Evolutionary conservation across 108 stramenopile genomes (phyloP).

Genomic region (Cyclotella baltica): DNA sequence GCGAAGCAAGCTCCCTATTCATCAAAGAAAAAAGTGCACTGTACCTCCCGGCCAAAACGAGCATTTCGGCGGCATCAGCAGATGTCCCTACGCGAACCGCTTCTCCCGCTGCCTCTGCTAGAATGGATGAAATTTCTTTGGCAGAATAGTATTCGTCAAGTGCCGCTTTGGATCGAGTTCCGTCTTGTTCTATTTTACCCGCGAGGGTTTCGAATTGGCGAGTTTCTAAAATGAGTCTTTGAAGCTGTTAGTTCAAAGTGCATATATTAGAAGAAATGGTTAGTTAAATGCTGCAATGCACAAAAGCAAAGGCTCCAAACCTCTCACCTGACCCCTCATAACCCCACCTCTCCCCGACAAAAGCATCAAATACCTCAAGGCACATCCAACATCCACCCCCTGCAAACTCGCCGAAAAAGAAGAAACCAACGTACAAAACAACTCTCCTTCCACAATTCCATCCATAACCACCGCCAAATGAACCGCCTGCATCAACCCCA

Average conservation of each 20-base stretch:
- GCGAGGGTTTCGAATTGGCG: slow-evolving; percentile 54
- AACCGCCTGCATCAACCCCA: slow-evolving; percentile 77
- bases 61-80: slow-evolving; percentile 59
- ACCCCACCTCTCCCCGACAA: slow-evolving; percentile 32
- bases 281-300: neutral
- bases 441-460: slow-evolving; percentile 24
- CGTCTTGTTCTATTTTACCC: slow-evolving; percentile 51
- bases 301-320: neutral
- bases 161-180: slow-evolving; percentile 51
- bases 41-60: slow-evolving; percentile 56
- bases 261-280: neutral
- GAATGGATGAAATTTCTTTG: slow-evolving; percentile 60
- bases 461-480: slow-evolving; percentile 69
- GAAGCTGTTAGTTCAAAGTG: slow-evolving; percentile 24
- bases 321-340: slow-evolving; percentile 44
- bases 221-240: slow-evolving; percentile 55
- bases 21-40: slow-evolving; percentile 55
- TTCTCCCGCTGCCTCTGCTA: slow-evolving; percentile 57
- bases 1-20: slow-evolving; percentile 59
- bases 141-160: slow-evolving; percentile 68
- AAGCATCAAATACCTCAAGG: slow-evolving; percentile 52
- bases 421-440: slow-evolving; percentile 46
- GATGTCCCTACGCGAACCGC: slow-evolving; percentile 46
- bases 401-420: slow-evolving; percentile 57
- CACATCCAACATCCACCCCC: slow-evolving; percentile 41